Evolutionary conservation across 1,284 basidiomycete species (phyloP).

Genomic region (Fomitiporia mediterranea): DNA sequence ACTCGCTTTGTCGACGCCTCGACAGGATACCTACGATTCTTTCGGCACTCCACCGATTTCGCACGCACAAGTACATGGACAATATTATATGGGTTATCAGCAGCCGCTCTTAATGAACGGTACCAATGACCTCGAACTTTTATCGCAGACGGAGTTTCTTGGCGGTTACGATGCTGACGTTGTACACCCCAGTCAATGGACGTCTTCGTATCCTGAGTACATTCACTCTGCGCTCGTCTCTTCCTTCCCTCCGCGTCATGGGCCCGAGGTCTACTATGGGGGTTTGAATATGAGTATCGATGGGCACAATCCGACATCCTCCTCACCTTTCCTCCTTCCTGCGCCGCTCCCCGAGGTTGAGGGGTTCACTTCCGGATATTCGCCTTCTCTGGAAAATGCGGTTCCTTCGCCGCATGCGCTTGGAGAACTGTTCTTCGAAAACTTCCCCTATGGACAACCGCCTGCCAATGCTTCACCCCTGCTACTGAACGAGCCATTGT

Average conservation of each 20-base stretch:
- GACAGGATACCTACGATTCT: not conserved
- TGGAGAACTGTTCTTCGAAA: constrained; percentile 12
- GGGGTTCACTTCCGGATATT: not conserved
- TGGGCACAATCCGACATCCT: not conserved
- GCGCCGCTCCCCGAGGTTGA: not conserved
- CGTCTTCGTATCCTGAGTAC: constrained; percentile 1
- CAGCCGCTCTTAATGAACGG: not conserved
- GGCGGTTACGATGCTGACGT: not conserved
- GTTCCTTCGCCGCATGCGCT: constrained; percentile 11
- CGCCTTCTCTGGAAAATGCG: not conserved
- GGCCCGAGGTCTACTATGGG: not conserved
- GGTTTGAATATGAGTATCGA: not conserved
- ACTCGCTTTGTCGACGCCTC: constrained; percentile 1
- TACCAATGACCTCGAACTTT: not conserved
- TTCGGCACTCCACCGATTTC: constrained; percentile 5
- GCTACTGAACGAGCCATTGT: not conserved
- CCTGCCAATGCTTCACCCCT: constrained; percentile 1
- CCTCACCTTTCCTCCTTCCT: not conserved
- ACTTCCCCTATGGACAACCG: constrained; percentile 4
- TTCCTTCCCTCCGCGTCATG: not conserved
- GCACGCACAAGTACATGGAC: not conserved
- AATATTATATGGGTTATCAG: not conserved
- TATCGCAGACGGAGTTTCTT: not conserved
- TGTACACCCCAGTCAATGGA: constrained; percentile 11
- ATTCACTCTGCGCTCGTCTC: not conserved